These are phyloP conservation scores for Pterula multifida DNA, from an alignment of 1,284 basidiomycete species.

Conservation along the genomic window DNA sequence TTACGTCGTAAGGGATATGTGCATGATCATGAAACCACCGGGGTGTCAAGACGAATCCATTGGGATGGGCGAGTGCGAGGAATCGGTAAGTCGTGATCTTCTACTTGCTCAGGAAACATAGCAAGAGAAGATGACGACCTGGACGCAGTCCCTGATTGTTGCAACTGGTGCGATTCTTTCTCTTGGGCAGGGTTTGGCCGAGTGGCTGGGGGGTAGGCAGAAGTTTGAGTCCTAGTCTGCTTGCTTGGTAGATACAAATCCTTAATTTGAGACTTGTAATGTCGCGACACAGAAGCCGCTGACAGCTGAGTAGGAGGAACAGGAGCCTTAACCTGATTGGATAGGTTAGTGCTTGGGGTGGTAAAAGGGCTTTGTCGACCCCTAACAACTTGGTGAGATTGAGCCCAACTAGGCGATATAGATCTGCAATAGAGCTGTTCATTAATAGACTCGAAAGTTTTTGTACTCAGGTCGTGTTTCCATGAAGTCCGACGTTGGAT, in stretches of 20 bases:
- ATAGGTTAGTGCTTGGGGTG: neutral
- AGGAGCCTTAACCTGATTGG: neutral
- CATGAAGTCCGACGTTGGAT: slow-evolving; percentile 4
- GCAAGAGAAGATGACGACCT: slow-evolving; percentile 12
- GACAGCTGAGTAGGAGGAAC: neutral
- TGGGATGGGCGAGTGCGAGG: slow-evolving; percentile 34
- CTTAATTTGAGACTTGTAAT: slow-evolving; percentile 6
- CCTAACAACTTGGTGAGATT: neutral
- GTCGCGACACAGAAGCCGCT: slow-evolving; percentile 20
- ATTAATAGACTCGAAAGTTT: slow-evolving; percentile 17
- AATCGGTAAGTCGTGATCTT: slow-evolving; percentile 43
- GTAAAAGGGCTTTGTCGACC: neutral
- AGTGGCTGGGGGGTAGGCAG: slow-evolving; percentile 9
- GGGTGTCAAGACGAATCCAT: slow-evolving; percentile 42
- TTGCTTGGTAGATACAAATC: slow-evolving; percentile 4
- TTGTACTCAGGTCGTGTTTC: neutral
- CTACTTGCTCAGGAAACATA: slow-evolving; percentile 29
- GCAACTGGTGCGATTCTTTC: slow-evolving; percentile 21
- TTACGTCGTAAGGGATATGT: slow-evolving; percentile 5
- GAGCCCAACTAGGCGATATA: neutral
- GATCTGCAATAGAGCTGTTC: slow-evolving; percentile 8
- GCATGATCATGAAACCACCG: slow-evolving; percentile 10
- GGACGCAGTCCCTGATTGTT: slow-evolving; percentile 16
- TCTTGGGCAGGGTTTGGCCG: slow-evolving; percentile 25
- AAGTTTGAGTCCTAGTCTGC: neutral